These are phyloP conservation scores for Gossypium davidsonii DNA, from an alignment of 441 rosid genomes.

Conservation along the genomic window DNA sequence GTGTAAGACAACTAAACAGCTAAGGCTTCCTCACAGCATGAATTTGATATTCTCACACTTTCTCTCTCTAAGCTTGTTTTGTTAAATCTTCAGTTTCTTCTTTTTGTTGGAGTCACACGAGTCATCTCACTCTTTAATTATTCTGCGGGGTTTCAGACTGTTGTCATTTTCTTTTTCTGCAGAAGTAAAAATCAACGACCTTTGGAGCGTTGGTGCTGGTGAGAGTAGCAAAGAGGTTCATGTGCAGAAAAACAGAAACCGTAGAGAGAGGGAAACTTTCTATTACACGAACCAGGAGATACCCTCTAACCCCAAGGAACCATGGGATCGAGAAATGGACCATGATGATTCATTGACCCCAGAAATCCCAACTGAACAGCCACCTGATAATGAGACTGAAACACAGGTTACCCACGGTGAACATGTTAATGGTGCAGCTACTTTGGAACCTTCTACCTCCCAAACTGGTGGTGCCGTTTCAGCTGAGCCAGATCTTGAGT, in stretches of 20 bases:
- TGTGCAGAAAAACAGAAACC: conserved; percentile 73
- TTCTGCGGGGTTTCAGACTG: conserved; percentile 21
- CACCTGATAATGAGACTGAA: conserved; percentile 62
- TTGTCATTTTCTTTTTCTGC: conserved; percentile 35
- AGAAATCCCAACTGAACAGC: conserved; percentile 78
- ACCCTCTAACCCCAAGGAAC: conserved; percentile 86
- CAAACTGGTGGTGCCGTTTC: conserved; percentile 24
- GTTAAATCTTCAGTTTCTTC: background rate
- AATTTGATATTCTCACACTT: background rate
- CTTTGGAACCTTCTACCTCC: conserved; percentile 34
- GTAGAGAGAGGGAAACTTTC: conserved; percentile 76
- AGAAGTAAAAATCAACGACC: conserved; percentile 52
- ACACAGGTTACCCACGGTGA: conserved; percentile 40
- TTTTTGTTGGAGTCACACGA: background rate
- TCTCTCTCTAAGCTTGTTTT: background rate
- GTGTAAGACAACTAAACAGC: background rate
- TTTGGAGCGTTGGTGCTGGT: conserved; percentile 76
- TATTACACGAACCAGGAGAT: conserved; percentile 48
- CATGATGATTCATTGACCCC: conserved; percentile 86
- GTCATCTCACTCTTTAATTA: conserved; percentile 7
- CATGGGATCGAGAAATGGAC: conserved; percentile 96
- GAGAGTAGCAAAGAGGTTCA: conserved; percentile 91
- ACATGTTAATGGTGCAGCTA: conserved; percentile 25
- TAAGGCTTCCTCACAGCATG: background rate
- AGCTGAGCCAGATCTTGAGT: conserved; percentile 80